phyloP scores from a whole-genome alignment of 176 grass and related monocot species.

The Sorghum bicolor region Sorghum_bicolor_NCBIv3 NC_012877.2:57055501-57056000 shows the following conservation, averaged over 20 bases:
- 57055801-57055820: neutral
- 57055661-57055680: conserved; percentile 31
- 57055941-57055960: neutral
- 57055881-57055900: neutral
- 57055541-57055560: neutral
- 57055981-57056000: neutral
- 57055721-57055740: neutral
- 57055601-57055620: neutral
- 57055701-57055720: neutral
- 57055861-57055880: neutral
- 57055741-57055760: neutral
- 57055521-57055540: neutral
- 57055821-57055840: neutral
- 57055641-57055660: conserved; percentile 25
- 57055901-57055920: neutral
- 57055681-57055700: neutral
- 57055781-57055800: neutral
- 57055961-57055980: neutral
- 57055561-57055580: neutral
- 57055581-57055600: neutral
- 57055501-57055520: neutral
- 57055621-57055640: neutral
- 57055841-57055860: neutral
- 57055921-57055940: neutral
- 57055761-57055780: neutral